Percentiles rank a stretch among this genome's conserved stretches.
Conservation (phyloP, 768 basidiomycete genomes). For the Leccinum olivaceopallidum region DNA sequence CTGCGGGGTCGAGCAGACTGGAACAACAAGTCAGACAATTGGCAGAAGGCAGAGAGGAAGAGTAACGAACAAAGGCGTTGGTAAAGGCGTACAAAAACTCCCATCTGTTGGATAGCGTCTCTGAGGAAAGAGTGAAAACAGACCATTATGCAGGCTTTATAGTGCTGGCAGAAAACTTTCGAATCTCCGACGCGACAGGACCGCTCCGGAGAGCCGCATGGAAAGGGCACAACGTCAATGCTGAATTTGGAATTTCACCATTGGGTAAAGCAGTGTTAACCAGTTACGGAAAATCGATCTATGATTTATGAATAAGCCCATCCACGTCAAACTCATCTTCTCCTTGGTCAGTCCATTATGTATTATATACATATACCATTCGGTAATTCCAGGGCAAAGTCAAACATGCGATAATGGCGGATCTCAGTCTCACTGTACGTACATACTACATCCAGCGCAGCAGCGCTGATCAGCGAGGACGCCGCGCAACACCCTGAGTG, state of each 20-base stretch:
- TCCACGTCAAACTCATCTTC: neutral
- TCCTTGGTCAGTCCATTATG: neutral
- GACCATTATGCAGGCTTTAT: conserved; percentile 19
- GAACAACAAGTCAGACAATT: conserved; percentile 10
- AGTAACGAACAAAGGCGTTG: conserved; percentile 28
- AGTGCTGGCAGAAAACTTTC: conserved; percentile 13
- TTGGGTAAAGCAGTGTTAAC: conserved; percentile 12
- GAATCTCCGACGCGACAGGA: conserved; percentile 30
- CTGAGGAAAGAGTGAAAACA: conserved; percentile 10
- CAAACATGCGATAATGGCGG: neutral
- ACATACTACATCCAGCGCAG: neutral
- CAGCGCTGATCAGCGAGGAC: neutral
- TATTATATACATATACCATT: neutral
- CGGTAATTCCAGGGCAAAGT: neutral
- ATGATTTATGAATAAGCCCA: neutral
- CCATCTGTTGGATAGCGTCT: conserved; percentile 35
- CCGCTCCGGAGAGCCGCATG: conserved; percentile 18
- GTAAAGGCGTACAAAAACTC: conserved; percentile 32
- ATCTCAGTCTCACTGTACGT: neutral
- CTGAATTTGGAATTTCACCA: conserved; percentile 21
- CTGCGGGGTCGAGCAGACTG: conserved; percentile 29
- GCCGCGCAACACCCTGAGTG: neutral
- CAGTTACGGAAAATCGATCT: conserved; percentile 12
- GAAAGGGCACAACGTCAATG: neutral
- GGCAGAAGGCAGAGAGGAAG: neutral